Evolutionary conservation across 2,329 filamentous ascomycete species (phyloP).

Genomic region (Penicillium expansum): DNA sequence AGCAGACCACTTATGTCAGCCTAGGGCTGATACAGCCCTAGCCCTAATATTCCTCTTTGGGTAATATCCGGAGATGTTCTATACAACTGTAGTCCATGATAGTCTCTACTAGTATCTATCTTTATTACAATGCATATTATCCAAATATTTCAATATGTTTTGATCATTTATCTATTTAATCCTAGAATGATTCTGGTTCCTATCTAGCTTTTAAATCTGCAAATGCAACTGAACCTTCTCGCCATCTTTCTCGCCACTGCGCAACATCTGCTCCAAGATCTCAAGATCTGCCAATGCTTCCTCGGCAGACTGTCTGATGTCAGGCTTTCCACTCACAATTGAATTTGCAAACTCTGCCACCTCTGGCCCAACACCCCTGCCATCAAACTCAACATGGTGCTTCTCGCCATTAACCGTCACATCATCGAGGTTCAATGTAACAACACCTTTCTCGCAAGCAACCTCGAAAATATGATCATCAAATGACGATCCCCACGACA

Average conservation of each 20-base stretch:
- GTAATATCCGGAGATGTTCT: constrained; percentile 3
- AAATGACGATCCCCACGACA: constrained; percentile 55
- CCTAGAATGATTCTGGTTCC: background rate
- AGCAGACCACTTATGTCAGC: constrained; percentile 20
- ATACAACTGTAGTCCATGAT: background rate
- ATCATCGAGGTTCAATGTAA: constrained; percentile 43
- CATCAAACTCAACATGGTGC: constrained; percentile 48
- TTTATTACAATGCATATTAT: background rate
- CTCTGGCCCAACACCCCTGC: constrained; percentile 53
- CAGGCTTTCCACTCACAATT: constrained; percentile 42
- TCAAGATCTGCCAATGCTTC: constrained; percentile 55
- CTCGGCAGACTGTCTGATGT: constrained; percentile 48
- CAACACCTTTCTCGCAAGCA: constrained; percentile 51
- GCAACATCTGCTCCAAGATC: constrained; percentile 41
- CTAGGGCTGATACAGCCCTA: constrained; percentile 18
- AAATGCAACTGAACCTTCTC: constrained; percentile 24
- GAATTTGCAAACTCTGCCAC: constrained; percentile 53
- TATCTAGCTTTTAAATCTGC: constrained; percentile 14
- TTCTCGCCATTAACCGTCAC: constrained; percentile 38
- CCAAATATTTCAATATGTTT: background rate
- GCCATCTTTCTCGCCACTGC: constrained; percentile 33
- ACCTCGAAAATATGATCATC: constrained; percentile 50
- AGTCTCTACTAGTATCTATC: background rate
- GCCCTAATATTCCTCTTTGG: constrained; percentile 22
- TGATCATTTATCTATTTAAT: background rate